Evolutionary conservation across 31 red algal species (phyloP).

Genomic region (Asparagopsis taxiformis): DNA sequence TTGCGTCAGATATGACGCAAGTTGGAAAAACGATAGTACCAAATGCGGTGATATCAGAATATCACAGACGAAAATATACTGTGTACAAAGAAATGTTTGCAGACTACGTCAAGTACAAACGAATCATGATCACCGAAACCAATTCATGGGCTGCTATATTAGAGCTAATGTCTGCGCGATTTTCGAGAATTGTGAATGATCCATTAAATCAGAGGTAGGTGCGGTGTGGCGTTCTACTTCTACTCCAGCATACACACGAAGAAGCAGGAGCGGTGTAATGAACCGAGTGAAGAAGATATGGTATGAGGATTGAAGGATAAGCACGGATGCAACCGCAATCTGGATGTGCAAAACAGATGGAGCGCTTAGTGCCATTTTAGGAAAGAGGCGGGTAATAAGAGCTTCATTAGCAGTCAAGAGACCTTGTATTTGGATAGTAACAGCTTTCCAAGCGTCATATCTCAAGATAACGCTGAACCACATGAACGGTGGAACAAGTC

Average conservation of each 20-base stretch:
- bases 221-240: not conserved
- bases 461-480: too few species aligned
- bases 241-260: not conserved
- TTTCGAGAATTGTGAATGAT: not conserved
- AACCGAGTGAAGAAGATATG: conserved; percentile 62
- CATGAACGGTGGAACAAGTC: too few species aligned
- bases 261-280: conserved; percentile 13
- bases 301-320: conserved; percentile 43
- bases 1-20: conserved; percentile 22
- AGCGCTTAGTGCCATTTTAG: not conserved
- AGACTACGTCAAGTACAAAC: conserved; percentile 49
- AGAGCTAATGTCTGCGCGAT: not conserved
- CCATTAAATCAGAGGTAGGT: conserved; percentile 11
- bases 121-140: too few species aligned
- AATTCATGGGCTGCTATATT: not conserved
- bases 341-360: conserved; percentile 15
- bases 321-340: conserved; percentile 24
- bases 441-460: too few species aligned
- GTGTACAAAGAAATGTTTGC: conserved; percentile 68
- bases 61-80: conserved; percentile 62
- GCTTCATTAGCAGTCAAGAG: conserved; percentile 4
- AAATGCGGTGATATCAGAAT: conserved; percentile 25
- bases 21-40: conserved; percentile 38
- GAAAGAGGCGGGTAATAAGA: conserved; percentile 1
- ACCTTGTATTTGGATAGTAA: conserved; percentile 20